Evolutionary conservation across 2,329 filamentous ascomycete genomes (phyloP).

Genomic region (Venturia aucupariae): DNA sequence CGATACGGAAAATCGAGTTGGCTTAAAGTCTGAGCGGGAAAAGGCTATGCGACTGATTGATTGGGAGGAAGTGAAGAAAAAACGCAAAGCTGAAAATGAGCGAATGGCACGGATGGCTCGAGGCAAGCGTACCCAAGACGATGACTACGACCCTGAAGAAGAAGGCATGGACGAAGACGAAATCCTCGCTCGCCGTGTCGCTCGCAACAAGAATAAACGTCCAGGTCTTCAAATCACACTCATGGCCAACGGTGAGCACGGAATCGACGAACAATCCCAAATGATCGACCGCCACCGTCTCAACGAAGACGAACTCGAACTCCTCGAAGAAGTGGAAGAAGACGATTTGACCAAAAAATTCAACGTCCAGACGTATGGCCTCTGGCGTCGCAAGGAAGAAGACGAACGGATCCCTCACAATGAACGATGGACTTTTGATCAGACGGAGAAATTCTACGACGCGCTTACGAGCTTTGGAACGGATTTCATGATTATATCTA

Average conservation of each 20-base stretch:
- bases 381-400: constrained; percentile 44
- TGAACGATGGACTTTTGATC: constrained; percentile 53
- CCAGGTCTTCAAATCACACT: constrained; percentile 43
- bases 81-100: constrained; percentile 25
- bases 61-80: constrained; percentile 37
- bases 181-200: constrained; percentile 19
- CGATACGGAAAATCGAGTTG: constrained; percentile 10
- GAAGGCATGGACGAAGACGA: constrained; percentile 18
- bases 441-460: constrained; percentile 68
- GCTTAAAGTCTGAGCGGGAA: constrained; percentile 54
- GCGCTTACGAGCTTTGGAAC: constrained; percentile 69
- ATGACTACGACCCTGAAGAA: constrained; percentile 15
- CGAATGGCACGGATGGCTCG: neutral
- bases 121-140: constrained; percentile 13
- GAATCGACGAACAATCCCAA: constrained; percentile 45
- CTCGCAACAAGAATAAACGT: constrained; percentile 18
- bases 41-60: constrained; percentile 63
- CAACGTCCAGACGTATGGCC: constrained; percentile 60
- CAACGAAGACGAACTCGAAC: constrained; percentile 45
- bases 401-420: constrained; percentile 40
- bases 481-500: constrained; percentile 71
- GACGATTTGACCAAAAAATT: constrained; percentile 67
- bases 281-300: constrained; percentile 60
- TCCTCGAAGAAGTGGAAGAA: constrained; percentile 58
- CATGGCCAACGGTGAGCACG: constrained; percentile 54